These are phyloP conservation scores for Multifurca ochricompacta DNA, from an alignment of 768 basidiomycete genomes.

Conservation along the genomic window DNA sequence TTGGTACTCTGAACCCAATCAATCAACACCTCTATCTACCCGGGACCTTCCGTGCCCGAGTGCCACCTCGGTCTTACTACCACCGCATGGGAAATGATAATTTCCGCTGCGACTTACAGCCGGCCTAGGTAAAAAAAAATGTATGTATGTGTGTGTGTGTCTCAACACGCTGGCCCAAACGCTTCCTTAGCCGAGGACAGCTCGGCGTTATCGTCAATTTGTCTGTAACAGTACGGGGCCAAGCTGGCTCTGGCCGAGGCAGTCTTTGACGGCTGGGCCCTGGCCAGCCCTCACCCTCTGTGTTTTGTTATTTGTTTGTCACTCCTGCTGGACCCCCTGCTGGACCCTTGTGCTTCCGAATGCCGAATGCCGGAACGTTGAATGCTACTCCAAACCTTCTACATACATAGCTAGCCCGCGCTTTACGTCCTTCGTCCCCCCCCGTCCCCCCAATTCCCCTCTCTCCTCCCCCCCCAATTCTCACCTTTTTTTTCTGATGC, in stretches of 20 bases:
- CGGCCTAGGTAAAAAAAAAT: background rate
- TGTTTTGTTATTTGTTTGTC: too few species aligned
- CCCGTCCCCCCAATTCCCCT: background rate
- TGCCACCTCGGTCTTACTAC: slow-evolving; percentile 6
- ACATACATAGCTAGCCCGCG: too few species aligned
- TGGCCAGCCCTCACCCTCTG: too few species aligned
- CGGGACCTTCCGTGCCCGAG: background rate
- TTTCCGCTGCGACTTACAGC: slow-evolving; percentile 18
- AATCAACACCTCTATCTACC: background rate
- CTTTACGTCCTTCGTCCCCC: background rate
- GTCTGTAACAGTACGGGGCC: background rate
- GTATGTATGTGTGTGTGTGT: background rate
- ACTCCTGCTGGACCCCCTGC: too few species aligned
- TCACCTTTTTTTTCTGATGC: background rate
- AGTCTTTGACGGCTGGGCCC: too few species aligned
- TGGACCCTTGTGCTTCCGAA: too few species aligned
- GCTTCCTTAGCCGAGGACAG: slow-evolving; percentile 6
- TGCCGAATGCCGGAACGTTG: too few species aligned
- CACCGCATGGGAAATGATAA: slow-evolving; percentile 6
- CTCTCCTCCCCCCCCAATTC: background rate
- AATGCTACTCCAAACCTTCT: too few species aligned
- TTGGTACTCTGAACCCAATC: background rate
- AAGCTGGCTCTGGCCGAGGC: too few species aligned
- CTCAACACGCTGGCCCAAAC: background rate
- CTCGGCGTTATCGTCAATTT: background rate